Conservation (phyloP, 1,139 yeast species). For the Kodamaea suecica region DNA sequence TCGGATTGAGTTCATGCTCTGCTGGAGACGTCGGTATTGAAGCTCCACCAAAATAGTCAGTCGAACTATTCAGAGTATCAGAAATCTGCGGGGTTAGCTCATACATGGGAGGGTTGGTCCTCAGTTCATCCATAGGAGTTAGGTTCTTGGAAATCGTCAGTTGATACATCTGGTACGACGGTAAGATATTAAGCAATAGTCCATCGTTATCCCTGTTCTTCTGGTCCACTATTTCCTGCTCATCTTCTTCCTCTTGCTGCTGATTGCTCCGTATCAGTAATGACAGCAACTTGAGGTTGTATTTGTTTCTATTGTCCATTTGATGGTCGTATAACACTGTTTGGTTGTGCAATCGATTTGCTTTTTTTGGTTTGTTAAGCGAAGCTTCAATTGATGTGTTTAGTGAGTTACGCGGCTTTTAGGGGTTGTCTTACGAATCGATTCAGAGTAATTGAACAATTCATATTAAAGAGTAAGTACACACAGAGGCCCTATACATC, state of each 20-base stretch:
- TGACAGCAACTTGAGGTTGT: constrained; percentile 16
- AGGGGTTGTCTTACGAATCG: neutral
- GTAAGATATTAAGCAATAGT: constrained; percentile 33
- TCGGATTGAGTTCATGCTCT: constrained; percentile 6
- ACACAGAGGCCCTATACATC: too few species aligned
- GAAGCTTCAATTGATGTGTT: too few species aligned
- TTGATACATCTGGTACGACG: constrained; percentile 43
- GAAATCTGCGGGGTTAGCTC: constrained; percentile 26
- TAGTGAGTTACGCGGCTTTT: neutral
- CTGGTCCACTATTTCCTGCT: neutral
- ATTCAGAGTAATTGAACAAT: neutral
- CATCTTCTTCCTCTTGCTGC: constrained; percentile 3
- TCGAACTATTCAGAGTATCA: constrained; percentile 16
- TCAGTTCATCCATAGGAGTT: constrained; percentile 33
- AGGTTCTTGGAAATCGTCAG: constrained; percentile 38
- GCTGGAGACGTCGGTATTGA: constrained; percentile 23
- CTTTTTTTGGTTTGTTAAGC: too few species aligned
- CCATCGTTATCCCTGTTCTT: constrained; percentile 18
- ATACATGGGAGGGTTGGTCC: constrained; percentile 37
- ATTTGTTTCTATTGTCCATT: constrained; percentile 13
- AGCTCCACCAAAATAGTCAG: constrained; percentile 19
- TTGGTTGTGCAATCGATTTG: too few species aligned
- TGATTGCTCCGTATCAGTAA: constrained; percentile 9
- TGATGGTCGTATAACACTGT: too few species aligned
- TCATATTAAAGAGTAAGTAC: neutral